These are phyloP conservation scores for Penicillium concentricum DNA, from an alignment of 2,329 filamentous ascomycete genomes.

Conservation along the genomic window DNA sequence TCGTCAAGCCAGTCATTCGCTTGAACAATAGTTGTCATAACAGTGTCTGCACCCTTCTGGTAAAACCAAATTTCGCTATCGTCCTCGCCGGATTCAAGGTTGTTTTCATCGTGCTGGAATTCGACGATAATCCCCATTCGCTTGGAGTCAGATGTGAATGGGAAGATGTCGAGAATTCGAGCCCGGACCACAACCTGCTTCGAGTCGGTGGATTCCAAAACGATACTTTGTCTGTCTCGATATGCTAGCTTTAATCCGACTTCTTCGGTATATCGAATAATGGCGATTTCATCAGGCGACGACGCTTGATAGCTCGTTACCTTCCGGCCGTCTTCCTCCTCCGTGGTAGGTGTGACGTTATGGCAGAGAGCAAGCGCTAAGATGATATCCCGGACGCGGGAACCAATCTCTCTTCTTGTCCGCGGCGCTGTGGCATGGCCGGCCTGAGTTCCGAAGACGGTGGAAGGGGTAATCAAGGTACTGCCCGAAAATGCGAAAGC, in stretches of 20 bases:
- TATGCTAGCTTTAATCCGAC: slow-evolving; percentile 82
- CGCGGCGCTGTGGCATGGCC: slow-evolving; percentile 65
- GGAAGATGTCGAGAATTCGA: slow-evolving; percentile 88
- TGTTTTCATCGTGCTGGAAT: slow-evolving; percentile 63
- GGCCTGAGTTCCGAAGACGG: slow-evolving; percentile 62
- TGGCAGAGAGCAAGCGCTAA: slow-evolving; percentile 90
- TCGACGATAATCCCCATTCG: slow-evolving; percentile 96
- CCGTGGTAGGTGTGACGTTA: slow-evolving; percentile 89
- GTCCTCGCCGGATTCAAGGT: slow-evolving; percentile 49
- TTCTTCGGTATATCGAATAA: slow-evolving; percentile 91
- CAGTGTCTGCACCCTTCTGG: slow-evolving; percentile 96
- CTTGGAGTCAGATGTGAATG: slow-evolving; percentile 96
- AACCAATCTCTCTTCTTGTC: slow-evolving; percentile 88
- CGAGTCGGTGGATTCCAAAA: slow-evolving; percentile 72
- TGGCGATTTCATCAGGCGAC: slow-evolving; percentile 96
- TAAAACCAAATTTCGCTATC: slow-evolving; percentile 94
- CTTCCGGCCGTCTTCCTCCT: slow-evolving; percentile 74
- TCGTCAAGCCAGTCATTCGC: slow-evolving; percentile 98
- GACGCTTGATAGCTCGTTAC: slow-evolving; percentile 92
- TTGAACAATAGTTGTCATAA: slow-evolving; percentile 94
- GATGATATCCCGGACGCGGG: slow-evolving; percentile 88
- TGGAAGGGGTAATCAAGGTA: slow-evolving; percentile 70
- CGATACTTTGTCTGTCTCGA: slow-evolving; percentile 83
- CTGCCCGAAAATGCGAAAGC: slow-evolving; percentile 72
- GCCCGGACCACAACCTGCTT: slow-evolving; percentile 77